phyloP scores from a whole-genome alignment of 495 filamentous ascomycete species.

The Neurospora sp. region DNA sequence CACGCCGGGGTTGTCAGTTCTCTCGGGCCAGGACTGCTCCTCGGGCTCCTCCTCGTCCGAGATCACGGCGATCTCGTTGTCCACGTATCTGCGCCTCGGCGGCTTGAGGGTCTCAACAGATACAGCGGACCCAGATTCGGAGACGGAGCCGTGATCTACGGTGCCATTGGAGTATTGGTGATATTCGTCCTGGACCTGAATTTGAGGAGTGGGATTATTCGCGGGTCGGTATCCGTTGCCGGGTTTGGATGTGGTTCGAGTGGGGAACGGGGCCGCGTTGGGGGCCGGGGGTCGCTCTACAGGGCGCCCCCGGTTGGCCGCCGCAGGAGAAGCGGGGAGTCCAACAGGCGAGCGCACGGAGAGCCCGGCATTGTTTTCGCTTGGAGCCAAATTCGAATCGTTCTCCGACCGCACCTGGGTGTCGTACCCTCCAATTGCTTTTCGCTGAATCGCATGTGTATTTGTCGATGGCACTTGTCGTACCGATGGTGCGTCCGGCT shows the following conservation, averaged over 20 bases:
- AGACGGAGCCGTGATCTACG: conserved; percentile 3
- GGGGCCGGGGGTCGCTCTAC: neutral
- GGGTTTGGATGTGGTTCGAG: neutral
- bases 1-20: conserved; percentile 20
- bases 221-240: neutral
- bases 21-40: neutral
- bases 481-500: conserved; percentile 14
- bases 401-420: conserved; percentile 6
- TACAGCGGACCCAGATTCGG: conserved; percentile 12
- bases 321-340: conserved; percentile 11
- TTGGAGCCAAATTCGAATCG: conserved; percentile 5
- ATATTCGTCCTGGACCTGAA: neutral
- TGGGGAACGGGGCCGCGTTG: neutral
- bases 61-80: neutral
- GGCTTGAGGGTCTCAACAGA: conserved; percentile 12
- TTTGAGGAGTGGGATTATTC: neutral
- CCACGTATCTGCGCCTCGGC: neutral
- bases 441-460: conserved; percentile 2
- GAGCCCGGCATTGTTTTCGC: conserved; percentile 3
- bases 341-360: conserved; percentile 8
- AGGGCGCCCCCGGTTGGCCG: conserved; percentile 4
- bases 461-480: conserved; percentile 25
- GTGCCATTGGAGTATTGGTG: neutral
- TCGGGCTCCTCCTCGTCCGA: conserved; percentile 3
- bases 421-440: conserved; percentile 2